Conservation (phyloP, 768 basidiomycete species). For the Lyophyllum semitale region DNA sequence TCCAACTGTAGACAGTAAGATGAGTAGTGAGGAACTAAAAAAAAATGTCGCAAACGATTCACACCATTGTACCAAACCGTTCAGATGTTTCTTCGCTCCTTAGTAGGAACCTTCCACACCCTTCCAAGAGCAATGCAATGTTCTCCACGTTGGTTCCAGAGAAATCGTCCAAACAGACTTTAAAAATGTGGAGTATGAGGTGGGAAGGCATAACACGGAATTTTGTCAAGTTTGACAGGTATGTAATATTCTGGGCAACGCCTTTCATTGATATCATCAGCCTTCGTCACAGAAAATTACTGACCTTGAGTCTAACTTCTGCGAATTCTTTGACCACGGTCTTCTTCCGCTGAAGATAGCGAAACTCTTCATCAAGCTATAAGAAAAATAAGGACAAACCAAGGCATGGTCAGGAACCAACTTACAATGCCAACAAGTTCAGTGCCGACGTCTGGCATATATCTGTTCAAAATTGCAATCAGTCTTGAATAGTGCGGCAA, state of each 20-base stretch:
- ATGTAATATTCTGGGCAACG: conserved; percentile 75
- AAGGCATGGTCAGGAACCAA: conserved; percentile 12
- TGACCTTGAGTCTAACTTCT: conserved; percentile 82
- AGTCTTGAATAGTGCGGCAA: conserved; percentile 92
- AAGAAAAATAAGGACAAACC: conserved; percentile 7
- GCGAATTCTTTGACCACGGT: conserved; percentile 89
- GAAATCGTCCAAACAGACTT: conserved; percentile 96
- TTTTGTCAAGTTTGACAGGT: conserved; percentile 92
- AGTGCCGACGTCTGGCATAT: conserved; percentile 91
- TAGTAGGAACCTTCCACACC: conserved; percentile 90
- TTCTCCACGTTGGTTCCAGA: conserved; percentile 92
- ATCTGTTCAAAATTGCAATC: conserved; percentile 83
- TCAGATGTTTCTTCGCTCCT: conserved; percentile 86
- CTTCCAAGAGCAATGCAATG: conserved; percentile 86
- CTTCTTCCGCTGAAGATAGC: conserved; percentile 93
- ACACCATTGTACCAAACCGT: conserved; percentile 86
- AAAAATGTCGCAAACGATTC: conserved; percentile 9
- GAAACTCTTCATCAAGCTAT: conserved; percentile 95
- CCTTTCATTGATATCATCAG: background rate
- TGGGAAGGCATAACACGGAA: conserved; percentile 90
- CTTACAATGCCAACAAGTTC: conserved; percentile 82
- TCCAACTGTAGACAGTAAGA: conserved; percentile 55
- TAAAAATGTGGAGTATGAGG: conserved; percentile 92
- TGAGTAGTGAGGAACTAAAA: background rate
- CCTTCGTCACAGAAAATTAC: conserved; percentile 1